Base-by-base conservation (phyloP, 805 yeast species). In the Wickerhamiella dianesei region DNA sequence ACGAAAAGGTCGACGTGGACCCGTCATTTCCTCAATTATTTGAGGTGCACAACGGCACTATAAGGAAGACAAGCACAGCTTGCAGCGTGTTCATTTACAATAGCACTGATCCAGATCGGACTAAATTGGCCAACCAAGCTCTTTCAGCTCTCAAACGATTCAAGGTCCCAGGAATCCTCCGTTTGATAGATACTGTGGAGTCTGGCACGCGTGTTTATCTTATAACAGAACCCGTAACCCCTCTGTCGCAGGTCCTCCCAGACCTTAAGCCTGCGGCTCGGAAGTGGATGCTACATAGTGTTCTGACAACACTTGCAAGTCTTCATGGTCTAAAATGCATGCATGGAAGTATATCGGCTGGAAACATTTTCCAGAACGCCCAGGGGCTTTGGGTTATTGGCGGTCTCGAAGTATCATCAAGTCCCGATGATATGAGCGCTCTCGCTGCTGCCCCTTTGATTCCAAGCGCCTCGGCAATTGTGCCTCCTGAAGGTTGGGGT, bases 381-480 rank as follows among this genome's bases (percentile, higher is more conserved):
- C 58, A 69, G 14, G 95, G 96, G 13, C 94, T 82, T 57, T 85
- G 95, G 89, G 80, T 77, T 49, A 59, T 88, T 21, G 82, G 82
- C 49, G 95, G 95, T 1, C 77, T 87, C 56, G 96, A 88, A 61
- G 61, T 80, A 1, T 63, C 77, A 35, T 71, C 80, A 1, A 73
- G 68, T 46, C 25, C 25, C 8, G 14, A 14, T 20, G 41, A 39
- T 12, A 8, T 39, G n/a, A 39, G 20, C 18, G 6, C 41, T 6
- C 16, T 21, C 8, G 59, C 73, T 40, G 65, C 73, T 3, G 78
- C 69, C 51, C 71, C 72, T 17, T 71, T 71, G 17, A 55, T 60
- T 17, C 52, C 61, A 3, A 9, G 41, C 17, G 41, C 41, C 8
- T 18, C 21, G 14, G 21, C 21, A 63, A 1, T 73, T 68, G 51